A percentile compares a stretch with the other conserved stretches of the same genome.
Conservation (phyloP, 169 alveolate species). For the Cryptosporidium bovis region DNA sequence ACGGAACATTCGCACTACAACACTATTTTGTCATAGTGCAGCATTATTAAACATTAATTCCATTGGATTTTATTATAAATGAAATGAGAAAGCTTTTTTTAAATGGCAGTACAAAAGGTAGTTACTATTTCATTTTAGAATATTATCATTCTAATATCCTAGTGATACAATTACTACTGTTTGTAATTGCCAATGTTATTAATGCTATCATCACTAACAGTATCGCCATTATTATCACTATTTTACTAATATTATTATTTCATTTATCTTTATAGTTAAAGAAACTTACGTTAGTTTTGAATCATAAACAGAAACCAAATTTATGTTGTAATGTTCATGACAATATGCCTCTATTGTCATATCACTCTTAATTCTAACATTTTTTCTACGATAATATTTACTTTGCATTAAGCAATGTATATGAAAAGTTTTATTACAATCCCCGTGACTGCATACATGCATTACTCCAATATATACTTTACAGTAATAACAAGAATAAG, state of each 20-base stretch:
- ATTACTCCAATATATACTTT: slow-evolving; percentile 7
- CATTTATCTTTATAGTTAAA: background rate
- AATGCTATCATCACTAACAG: no score
- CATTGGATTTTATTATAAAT: no score
- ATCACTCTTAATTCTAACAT: slow-evolving; percentile 6
- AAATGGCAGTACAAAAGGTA: no score
- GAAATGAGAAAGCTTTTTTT: no score
- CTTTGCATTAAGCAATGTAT: slow-evolving; percentile 18
- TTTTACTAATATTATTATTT: background rate
- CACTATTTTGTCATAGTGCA: no score
- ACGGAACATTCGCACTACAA: no score
- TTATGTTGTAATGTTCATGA: background rate
- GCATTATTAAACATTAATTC: no score
- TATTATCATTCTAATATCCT: no score
- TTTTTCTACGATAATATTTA: background rate
- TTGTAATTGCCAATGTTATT: no score
- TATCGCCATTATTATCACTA: no score
- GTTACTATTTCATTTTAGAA: no score
- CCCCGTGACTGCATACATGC: background rate
- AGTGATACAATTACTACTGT: no score
- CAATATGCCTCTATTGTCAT: background rate
- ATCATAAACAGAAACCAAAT: background rate
- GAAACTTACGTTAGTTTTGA: slow-evolving; percentile 32
- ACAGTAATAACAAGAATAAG: slow-evolving; percentile 7
- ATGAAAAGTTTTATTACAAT: slow-evolving; percentile 22